A percentile compares a stretch with the other conserved stretches of the same genome.
phyloP scores from a whole-genome alignment of 352 stramenopile species.

The Globisporangium uncinulatum region DNA sequence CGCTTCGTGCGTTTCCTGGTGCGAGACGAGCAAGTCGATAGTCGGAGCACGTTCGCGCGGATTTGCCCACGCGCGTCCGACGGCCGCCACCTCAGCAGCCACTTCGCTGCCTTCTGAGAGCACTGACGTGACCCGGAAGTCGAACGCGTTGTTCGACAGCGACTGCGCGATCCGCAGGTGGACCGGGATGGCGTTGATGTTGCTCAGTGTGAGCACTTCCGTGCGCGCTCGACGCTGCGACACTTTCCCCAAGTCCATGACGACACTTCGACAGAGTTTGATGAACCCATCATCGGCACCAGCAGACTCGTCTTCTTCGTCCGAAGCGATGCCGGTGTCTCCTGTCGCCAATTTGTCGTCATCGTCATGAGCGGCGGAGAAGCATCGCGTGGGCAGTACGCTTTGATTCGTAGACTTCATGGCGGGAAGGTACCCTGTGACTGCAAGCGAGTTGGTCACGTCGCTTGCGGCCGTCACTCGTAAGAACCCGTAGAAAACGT shows the following conservation, averaged over 20 bases:
- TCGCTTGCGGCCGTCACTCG: conserved; percentile 14
- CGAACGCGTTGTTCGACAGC: conserved; percentile 14
- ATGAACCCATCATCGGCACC: neutral
- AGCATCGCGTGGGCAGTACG: neutral
- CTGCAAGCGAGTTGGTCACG: conserved; percentile 14
- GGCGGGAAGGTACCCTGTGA: neutral
- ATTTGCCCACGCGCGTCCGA: conserved; percentile 7
- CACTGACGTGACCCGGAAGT: conserved; percentile 18
- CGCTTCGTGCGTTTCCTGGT: neutral
- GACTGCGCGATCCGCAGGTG: conserved; percentile 19
- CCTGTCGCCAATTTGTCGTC: neutral
- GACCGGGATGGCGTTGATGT: conserved; percentile 38
- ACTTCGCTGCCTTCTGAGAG: conserved; percentile 5
- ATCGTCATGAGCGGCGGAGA: neutral
- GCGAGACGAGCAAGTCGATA: neutral
- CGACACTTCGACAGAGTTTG: conserved; percentile 33
- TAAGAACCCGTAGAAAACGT: conserved; percentile 35
- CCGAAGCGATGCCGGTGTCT: neutral
- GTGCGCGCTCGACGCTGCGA: conserved; percentile 17
- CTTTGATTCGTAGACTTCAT: neutral
- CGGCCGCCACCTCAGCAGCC: neutral
- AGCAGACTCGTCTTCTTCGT: neutral
- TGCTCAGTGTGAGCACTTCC: conserved; percentile 37
- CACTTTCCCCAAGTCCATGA: conserved; percentile 41
- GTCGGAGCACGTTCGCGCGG: neutral